These are phyloP conservation scores for Annulohypoxylon maeteangense DNA, from an alignment of 495 filamentous ascomycete species.

Conservation along the genomic window DNA sequence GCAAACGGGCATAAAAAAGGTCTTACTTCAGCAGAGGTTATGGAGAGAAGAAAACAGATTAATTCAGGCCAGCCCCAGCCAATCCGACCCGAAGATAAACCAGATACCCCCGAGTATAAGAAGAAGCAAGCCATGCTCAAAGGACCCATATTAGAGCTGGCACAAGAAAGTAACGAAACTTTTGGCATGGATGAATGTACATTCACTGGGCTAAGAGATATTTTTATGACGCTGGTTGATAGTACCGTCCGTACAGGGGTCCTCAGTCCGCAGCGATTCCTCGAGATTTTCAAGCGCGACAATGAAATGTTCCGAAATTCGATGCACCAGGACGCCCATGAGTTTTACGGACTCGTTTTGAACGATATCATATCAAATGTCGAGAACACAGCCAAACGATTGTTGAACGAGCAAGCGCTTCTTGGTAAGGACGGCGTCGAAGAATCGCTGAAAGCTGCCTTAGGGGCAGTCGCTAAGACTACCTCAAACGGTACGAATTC, in stretches of 20 bases:
- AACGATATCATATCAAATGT: conserved; percentile 96
- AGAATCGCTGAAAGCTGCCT: conserved; percentile 56
- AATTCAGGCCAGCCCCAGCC: conserved; percentile 53
- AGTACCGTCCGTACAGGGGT: conserved; percentile 87
- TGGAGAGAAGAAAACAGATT: conserved; percentile 58
- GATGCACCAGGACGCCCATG: conserved; percentile 98
- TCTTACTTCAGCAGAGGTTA: conserved; percentile 50
- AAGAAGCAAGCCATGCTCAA: conserved; percentile 92
- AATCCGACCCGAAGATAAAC: conserved; percentile 71
- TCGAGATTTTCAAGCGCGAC: conserved; percentile 91
- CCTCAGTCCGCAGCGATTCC: conserved; percentile 89
- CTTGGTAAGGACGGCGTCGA: conserved; percentile 47
- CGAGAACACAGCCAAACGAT: conserved; percentile 77
- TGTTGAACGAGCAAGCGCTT: conserved; percentile 60
- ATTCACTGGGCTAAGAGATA: conserved; percentile 94
- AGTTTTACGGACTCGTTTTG: conserved; percentile 93
- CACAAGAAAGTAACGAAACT: conserved; percentile 77
- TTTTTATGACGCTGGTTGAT: conserved; percentile 90
- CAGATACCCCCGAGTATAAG: conserved; percentile 92
- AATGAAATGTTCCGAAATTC: conserved; percentile 97
- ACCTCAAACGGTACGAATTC: conserved; percentile 53
- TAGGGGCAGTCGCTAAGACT: conserved; percentile 55
- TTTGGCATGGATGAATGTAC: conserved; percentile 96
- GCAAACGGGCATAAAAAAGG: conserved; percentile 59
- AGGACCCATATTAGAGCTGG: conserved; percentile 84